Evolutionary conservation across 2,329 filamentous ascomycete genomes (phyloP).

Genomic region (Ophiocordyceps camponoti-saundersi): DNA sequence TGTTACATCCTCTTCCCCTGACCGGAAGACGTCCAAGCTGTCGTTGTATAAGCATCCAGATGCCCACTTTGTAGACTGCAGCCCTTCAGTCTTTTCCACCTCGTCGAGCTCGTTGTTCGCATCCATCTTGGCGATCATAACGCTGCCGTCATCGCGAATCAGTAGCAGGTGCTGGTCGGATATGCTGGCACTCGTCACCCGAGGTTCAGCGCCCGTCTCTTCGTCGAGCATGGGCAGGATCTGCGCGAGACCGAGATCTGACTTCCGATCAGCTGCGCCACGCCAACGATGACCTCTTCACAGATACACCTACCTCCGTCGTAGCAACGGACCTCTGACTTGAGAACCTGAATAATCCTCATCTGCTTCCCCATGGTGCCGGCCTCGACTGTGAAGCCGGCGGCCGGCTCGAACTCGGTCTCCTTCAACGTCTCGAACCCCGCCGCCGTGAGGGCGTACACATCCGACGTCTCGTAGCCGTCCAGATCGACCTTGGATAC

Average conservation of each 20-base stretch:
- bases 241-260: constrained; percentile 73
- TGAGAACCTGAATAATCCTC: constrained; percentile 74
- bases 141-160: constrained; percentile 66
- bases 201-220: constrained; percentile 65
- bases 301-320: constrained; percentile 52
- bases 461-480: constrained; percentile 59
- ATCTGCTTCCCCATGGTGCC: constrained; percentile 66
- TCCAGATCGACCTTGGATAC: constrained; percentile 55
- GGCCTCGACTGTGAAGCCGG: constrained; percentile 73
- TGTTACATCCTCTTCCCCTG: constrained; percentile 19
- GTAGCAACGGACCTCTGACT: constrained; percentile 76
- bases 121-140: constrained; percentile 65
- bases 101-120: constrained; percentile 70
- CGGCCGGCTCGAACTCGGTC: constrained; percentile 82
- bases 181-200: constrained; percentile 67
- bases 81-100: constrained; percentile 44
- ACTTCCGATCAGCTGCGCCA: constrained; percentile 4
- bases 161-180: constrained; percentile 74
- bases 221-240: constrained; percentile 90
- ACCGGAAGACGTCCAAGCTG: constrained; percentile 34
- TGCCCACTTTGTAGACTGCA: constrained; percentile 53
- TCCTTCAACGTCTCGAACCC: constrained; percentile 60
- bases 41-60: constrained; percentile 76
- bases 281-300: neutral
- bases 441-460: constrained; percentile 58